phyloP scores from a whole-genome alignment of 2,329 filamentous ascomycete genomes.

The Xylaria polymorpha region DNA sequence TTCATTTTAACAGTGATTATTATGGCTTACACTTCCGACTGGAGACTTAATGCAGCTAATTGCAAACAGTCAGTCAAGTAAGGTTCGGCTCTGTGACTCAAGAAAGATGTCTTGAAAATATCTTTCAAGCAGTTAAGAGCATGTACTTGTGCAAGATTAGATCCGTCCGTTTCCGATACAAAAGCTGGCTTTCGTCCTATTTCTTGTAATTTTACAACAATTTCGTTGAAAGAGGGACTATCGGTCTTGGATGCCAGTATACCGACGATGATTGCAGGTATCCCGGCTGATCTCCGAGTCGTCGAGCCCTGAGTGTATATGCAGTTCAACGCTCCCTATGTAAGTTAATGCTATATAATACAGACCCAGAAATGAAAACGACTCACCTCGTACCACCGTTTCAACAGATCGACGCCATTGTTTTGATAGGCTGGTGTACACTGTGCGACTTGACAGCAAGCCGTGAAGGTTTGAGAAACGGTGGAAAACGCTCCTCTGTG shows the following conservation, averaged over 20 bases:
- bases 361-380: conserved; percentile 5
- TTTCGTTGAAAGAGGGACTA: conserved; percentile 70
- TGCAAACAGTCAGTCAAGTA: conserved; percentile 80
- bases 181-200: conserved; percentile 67
- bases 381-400: conserved; percentile 76
- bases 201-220: conserved; percentile 70
- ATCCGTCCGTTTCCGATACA: conserved; percentile 68
- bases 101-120: conserved; percentile 84
- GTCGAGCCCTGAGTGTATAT: conserved; percentile 82
- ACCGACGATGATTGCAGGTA: conserved; percentile 86
- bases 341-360: conserved; percentile 34
- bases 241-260: conserved; percentile 75
- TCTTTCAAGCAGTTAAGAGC: conserved; percentile 94
- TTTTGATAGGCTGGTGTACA: conserved; percentile 53
- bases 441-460: conserved; percentile 76
- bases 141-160: conserved; percentile 88
- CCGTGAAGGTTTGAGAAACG: conserved; percentile 86
- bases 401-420: conserved; percentile 62
- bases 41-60: conserved; percentile 83
- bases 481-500: conserved; percentile 95
- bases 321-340: conserved; percentile 71
- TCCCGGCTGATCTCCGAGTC: conserved; percentile 89
- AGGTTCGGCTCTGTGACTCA: conserved; percentile 77
- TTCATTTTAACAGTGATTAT: neutral
- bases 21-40: conserved; percentile 74